A percentile compares a stretch with the other conserved stretches of the same genome.
These are phyloP conservation scores for Amphibolis antarctica DNA, from an alignment of 106 monocot species.

Conservation along the genomic window DNA sequence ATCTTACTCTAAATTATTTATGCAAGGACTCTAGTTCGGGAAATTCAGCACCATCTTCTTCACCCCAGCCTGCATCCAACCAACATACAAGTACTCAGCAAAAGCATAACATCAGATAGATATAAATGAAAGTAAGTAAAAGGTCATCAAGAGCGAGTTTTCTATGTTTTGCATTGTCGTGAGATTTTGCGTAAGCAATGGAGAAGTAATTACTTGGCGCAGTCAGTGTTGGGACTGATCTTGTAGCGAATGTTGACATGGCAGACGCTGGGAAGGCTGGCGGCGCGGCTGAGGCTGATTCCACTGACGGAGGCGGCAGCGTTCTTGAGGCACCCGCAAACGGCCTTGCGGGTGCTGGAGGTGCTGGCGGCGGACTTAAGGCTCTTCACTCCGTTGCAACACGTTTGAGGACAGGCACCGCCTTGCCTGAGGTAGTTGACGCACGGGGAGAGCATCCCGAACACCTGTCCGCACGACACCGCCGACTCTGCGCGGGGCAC, in stretches of 20 bases:
- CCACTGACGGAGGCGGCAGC: background rate
- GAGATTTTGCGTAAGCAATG: no score
- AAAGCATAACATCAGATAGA: background rate
- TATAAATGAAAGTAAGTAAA: no score
- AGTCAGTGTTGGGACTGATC: constrained; percentile 23
- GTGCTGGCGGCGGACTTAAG: background rate
- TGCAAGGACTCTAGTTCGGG: no score
- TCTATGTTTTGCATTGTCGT: no score
- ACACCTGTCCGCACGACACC: constrained; percentile 1
- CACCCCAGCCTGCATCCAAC: background rate
- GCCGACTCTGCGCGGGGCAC: background rate
- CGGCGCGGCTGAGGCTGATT: background rate
- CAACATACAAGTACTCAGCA: background rate
- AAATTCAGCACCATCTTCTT: background rate
- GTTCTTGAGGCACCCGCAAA: constrained; percentile 3
- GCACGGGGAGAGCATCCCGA: background rate
- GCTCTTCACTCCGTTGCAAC: background rate
- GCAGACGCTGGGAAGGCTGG: constrained; percentile 13
- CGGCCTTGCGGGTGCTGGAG: background rate
- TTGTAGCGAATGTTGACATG: constrained; percentile 15
- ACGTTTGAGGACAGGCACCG: background rate
- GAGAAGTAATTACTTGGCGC: background rate
- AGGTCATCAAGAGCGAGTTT: no score
- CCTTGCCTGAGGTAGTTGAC: constrained; percentile 2
- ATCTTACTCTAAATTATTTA: no score